Conservation (phyloP, 1,284 basidiomycete species). For the Fomitopsis pinicola region DNA sequence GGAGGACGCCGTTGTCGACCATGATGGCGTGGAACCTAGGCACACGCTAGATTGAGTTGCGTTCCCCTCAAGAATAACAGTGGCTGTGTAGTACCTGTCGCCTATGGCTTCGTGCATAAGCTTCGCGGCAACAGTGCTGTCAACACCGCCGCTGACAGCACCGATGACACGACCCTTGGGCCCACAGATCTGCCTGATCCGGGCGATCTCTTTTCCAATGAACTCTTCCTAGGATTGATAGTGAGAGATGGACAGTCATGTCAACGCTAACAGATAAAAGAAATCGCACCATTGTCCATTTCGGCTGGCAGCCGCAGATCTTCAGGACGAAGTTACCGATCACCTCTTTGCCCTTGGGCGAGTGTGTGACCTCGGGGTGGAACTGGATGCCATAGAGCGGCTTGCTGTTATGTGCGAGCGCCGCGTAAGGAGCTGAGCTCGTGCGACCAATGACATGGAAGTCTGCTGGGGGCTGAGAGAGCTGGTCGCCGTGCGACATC, state of each 20-base stretch:
- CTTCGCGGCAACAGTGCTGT: constrained; percentile 97
- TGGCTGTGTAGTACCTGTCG: constrained; percentile 60
- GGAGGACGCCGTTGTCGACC: constrained; percentile 98
- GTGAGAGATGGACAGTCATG: not conserved
- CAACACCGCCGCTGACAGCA: constrained; percentile 96
- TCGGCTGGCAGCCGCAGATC: constrained; percentile 79
- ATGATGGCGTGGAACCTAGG: constrained; percentile 96
- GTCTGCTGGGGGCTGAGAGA: constrained; percentile 75
- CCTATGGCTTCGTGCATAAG: constrained; percentile 99
- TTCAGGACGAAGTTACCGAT: constrained; percentile 85
- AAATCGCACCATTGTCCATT: constrained; percentile 90
- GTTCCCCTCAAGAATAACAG: not conserved
- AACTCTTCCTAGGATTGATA: constrained; percentile 75
- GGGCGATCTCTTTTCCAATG: constrained; percentile 94
- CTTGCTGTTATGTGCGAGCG: constrained; percentile 88
- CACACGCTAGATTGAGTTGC: not conserved
- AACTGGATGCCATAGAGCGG: constrained; percentile 98
- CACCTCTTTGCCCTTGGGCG: constrained; percentile 86
- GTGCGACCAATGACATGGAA: constrained; percentile 92
- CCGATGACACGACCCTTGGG: constrained; percentile 95
- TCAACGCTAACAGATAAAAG: too few relatives aligned
- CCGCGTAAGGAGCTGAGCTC: constrained; percentile 87
- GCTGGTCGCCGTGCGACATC: constrained; percentile 99
- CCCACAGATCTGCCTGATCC: constrained; percentile 95
- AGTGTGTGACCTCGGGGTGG: constrained; percentile 98